These are phyloP conservation scores for Solanum virginianum DNA, from an alignment of 257 asterid species.

Conservation along the genomic window DNA sequence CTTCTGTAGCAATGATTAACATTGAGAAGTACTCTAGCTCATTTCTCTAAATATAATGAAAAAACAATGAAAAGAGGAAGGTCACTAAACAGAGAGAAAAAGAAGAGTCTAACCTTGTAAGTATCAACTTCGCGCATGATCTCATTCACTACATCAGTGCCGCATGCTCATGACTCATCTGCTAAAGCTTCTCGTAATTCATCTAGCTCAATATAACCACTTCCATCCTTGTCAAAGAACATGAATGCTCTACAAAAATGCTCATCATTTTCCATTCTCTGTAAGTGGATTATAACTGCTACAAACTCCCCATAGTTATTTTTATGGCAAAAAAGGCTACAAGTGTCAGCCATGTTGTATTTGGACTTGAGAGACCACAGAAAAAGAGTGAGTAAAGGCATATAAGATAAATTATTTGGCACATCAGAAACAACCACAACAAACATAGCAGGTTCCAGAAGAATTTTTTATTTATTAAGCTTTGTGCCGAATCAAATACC, in stretches of 20 bases:
- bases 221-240: conserved; percentile 76
- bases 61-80: neutral
- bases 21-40: neutral
- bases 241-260: conserved; percentile 69
- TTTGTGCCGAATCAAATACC: neutral
- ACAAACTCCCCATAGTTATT: conserved; percentile 87
- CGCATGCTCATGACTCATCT: conserved; percentile 65
- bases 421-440: neutral
- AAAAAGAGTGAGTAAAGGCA: neutral
- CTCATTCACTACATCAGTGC: conserved; percentile 40
- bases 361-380: neutral
- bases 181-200: conserved; percentile 70
- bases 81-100: neutral
- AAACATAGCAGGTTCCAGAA: neutral
- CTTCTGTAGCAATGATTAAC: neutral
- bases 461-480: neutral
- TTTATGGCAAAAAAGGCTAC: neutral
- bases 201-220: conserved; percentile 69
- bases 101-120: conserved; percentile 49
- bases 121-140: conserved; percentile 89
- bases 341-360: neutral
- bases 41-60: neutral
- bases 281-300: conserved; percentile 85
- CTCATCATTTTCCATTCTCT: conserved; percentile 82
- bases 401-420: neutral